phyloP scores from a whole-genome alignment of 805 yeast genomes.

The Saccharomycopsis schoenii region DNA sequence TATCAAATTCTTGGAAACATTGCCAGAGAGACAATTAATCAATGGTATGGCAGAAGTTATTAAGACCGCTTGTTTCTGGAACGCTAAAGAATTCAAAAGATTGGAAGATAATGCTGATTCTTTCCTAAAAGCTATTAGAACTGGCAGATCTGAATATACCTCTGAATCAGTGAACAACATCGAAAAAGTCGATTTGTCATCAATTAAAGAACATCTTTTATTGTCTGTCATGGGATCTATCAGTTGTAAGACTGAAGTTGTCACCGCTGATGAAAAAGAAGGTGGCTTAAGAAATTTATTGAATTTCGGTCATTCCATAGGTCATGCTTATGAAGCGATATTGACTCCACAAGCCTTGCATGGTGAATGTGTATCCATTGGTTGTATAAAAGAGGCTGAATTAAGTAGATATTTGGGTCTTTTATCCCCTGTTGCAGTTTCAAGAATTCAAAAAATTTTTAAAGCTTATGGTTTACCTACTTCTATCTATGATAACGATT shows the following conservation, averaged over 20 bases:
- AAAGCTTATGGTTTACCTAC: constrained; percentile 82
- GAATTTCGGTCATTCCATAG: constrained; percentile 94
- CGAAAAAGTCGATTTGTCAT: constrained; percentile 49
- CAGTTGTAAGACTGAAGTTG: constrained; percentile 88
- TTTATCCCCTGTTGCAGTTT: constrained; percentile 86
- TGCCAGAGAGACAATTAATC: constrained; percentile 89
- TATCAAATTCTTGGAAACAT: constrained; percentile 72
- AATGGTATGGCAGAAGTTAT: constrained; percentile 98
- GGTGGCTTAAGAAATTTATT: constrained; percentile 85
- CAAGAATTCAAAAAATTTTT: constrained; percentile 75
- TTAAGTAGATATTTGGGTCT: constrained; percentile 85
- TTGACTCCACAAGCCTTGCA: constrained; percentile 93
- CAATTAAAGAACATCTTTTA: constrained; percentile 64
- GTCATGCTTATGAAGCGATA: constrained; percentile 97
- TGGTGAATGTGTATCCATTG: constrained; percentile 99
- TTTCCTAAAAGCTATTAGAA: constrained; percentile 58
- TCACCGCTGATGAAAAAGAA: constrained; percentile 88
- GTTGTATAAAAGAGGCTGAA: constrained; percentile 92
- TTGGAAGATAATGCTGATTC: constrained; percentile 65
- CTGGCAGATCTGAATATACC: neutral
- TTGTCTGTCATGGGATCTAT: constrained; percentile 79
- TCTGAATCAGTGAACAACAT: constrained; percentile 29
- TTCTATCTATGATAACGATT: constrained; percentile 59
- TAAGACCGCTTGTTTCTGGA: constrained; percentile 98
- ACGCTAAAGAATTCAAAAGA: constrained; percentile 76